Evolutionary conservation across 768 basidiomycete species (phyloP).

Genomic region (Boletus subparvulus): DNA sequence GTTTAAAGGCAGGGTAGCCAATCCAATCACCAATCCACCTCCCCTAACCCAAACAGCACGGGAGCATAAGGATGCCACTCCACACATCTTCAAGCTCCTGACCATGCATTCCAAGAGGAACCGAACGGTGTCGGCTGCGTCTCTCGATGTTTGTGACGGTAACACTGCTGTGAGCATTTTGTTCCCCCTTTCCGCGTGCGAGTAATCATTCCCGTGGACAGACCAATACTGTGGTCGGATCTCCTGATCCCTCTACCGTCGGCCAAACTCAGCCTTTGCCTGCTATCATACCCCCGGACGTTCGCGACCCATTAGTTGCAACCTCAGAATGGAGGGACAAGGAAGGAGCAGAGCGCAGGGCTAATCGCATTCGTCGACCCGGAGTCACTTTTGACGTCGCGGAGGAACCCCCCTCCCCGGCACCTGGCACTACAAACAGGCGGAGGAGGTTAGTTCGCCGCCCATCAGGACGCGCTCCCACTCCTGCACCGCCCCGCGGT

Average conservation of each 20-base stretch:
- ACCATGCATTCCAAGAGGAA: conserved; percentile 49
- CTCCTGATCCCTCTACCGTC: conserved; percentile 68
- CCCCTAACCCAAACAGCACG: conserved; percentile 31
- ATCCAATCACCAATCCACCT: conserved; percentile 31
- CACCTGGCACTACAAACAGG: conserved; percentile 22
- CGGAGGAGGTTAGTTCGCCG: conserved; percentile 32
- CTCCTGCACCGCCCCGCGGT: conserved; percentile 23
- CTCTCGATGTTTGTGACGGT: conserved; percentile 76
- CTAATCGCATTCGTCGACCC: conserved; percentile 47
- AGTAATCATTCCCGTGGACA: conserved; percentile 24
- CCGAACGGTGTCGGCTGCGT: conserved; percentile 69
- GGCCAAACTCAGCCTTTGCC: conserved; percentile 55
- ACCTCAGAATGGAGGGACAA: conserved; percentile 69
- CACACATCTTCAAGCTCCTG: conserved; percentile 59
- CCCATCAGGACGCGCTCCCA: conserved; percentile 26
- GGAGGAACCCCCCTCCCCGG: conserved; percentile 50
- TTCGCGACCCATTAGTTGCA: conserved; percentile 63
- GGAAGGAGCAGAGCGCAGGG: conserved; percentile 51
- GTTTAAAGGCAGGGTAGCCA: conserved; percentile 16
- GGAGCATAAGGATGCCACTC: conserved; percentile 40
- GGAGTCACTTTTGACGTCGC: conserved; percentile 66
- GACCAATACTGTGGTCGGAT: conserved; percentile 73
- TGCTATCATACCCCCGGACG: conserved; percentile 45
- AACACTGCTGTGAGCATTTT: conserved; percentile 60
- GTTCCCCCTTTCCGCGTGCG: neutral